Percentiles rank a stretch among this genome's conserved stretches.
Evolutionary conservation across 2,329 filamentous ascomycete species (phyloP).

Genomic region (Biscogniauxia marginata): DNA sequence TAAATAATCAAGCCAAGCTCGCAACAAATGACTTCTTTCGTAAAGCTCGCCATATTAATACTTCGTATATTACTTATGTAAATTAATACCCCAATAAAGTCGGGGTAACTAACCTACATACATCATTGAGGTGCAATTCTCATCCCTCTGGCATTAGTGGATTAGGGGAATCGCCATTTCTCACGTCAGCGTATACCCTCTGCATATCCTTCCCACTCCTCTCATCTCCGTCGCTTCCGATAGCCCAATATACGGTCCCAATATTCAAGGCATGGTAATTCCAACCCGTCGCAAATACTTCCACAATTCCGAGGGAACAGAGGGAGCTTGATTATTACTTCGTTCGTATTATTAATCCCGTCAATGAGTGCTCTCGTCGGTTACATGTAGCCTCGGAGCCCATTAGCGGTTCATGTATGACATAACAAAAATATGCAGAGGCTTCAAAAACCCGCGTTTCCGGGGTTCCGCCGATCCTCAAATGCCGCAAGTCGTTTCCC

Average conservation of each 20-base stretch:
- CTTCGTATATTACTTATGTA: not conserved
- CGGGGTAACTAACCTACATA: not conserved
- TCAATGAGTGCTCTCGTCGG: no score
- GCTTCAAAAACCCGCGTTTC: conserved; percentile 2
- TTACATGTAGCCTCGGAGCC: not conserved
- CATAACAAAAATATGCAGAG: not conserved
- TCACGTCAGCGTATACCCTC: not conserved
- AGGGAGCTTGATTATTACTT: not conserved
- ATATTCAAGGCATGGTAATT: not conserved
- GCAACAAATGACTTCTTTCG: not conserved
- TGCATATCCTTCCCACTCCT: not conserved
- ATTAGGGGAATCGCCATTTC: not conserved
- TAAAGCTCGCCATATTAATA: not conserved
- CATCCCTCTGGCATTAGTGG: not conserved
- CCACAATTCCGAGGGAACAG: not conserved
- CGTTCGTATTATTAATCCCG: not conserved
- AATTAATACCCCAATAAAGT: not conserved
- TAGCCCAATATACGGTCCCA: not conserved
- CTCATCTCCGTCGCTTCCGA: not conserved
- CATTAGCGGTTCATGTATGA: not conserved
- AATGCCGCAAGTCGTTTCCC: conserved; percentile 26
- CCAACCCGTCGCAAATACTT: not conserved
- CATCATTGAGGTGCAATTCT: not conserved
- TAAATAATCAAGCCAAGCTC: no score
- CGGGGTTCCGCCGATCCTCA: conserved; percentile 8